phyloP scores from a whole-genome alignment of 1,284 basidiomycete genomes.

The Ustilago lituana region DNA sequence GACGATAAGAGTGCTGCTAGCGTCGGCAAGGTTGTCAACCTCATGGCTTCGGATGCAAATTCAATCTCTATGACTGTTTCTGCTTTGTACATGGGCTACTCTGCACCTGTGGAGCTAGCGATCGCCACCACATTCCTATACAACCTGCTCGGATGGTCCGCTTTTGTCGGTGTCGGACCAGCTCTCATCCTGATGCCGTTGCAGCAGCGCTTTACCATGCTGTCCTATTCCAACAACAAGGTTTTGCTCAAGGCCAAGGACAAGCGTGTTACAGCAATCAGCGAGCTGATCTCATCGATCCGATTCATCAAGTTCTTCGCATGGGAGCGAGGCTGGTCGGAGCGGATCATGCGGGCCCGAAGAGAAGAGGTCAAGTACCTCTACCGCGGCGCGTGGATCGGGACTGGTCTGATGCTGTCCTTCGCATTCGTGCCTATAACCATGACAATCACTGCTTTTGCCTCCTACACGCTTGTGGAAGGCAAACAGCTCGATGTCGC shows the following conservation, averaged over 20 bases:
- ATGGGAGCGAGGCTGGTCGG: constrained; percentile 46
- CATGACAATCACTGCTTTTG: constrained; percentile 45
- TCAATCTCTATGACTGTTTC: constrained; percentile 13
- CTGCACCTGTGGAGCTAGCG: constrained; percentile 45
- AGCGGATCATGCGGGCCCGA: constrained; percentile 25
- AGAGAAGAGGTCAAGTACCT: constrained; percentile 33
- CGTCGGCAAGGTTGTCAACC: constrained; percentile 45
- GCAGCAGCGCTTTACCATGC: constrained; percentile 32
- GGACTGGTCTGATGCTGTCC: constrained; percentile 7
- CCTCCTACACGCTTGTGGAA: constrained; percentile 46
- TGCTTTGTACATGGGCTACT: constrained; percentile 26
- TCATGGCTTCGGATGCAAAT: constrained; percentile 41
- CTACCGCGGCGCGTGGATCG: constrained; percentile 7
- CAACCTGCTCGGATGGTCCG: constrained; percentile 51
- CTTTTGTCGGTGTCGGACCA: constrained; percentile 41
- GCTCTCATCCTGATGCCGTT: constrained; percentile 43
- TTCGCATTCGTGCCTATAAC: constrained; percentile 38
- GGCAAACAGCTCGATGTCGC: constrained; percentile 41
- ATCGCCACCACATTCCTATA: constrained; percentile 49
- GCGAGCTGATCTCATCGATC: constrained; percentile 49
- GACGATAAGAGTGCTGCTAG: constrained; percentile 27
- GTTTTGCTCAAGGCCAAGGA: constrained; percentile 30
- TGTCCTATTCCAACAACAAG: constrained; percentile 15
- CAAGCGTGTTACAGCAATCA: constrained; percentile 39
- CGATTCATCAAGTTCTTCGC: constrained; percentile 59